phyloP scores from a whole-genome alignment of 2,329 filamentous ascomycete species.

The Talaromyces sp. region DNA sequence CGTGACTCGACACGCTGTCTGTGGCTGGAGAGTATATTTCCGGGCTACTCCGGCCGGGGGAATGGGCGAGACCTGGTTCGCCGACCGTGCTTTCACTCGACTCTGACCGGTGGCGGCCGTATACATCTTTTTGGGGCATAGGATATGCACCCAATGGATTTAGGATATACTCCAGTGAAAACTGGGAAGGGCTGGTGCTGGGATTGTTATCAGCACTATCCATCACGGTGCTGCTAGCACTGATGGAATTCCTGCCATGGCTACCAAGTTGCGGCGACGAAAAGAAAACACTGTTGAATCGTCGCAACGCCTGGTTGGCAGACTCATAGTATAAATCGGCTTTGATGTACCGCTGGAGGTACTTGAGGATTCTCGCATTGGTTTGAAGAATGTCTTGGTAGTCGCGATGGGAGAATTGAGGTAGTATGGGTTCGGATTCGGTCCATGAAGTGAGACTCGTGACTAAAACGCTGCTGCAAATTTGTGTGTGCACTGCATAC shows the following conservation, averaged over 20 bases:
- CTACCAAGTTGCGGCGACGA: neutral
- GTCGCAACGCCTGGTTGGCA: conserved; percentile 1
- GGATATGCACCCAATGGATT: conserved; percentile 3
- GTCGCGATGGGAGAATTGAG: neutral
- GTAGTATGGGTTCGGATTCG: neutral
- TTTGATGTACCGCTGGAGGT: conserved; percentile 3
- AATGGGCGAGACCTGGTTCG: neutral
- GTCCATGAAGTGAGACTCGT: conserved; percentile 1
- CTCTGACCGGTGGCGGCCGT: neutral
- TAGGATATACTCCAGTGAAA: conserved; percentile 3
- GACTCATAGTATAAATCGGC: conserved; percentile 5
- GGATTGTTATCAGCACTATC: neutral
- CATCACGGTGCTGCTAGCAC: neutral
- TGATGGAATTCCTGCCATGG: neutral
- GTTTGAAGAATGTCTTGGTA: conserved; percentile 3
- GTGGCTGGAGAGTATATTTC: neutral
- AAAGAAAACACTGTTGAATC: neutral
- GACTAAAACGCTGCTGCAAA: conserved; percentile 7
- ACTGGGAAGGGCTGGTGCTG: neutral
- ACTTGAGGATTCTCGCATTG: conserved; percentile 4
- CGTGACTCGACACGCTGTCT: conserved; percentile 1
- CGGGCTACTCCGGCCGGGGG: neutral
- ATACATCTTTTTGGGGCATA: neutral
- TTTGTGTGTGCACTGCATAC: conserved; percentile 3
- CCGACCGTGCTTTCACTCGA: neutral